Conservation (phyloP, 1,284 basidiomycete genomes). For the Cerrena zonata region DNA sequence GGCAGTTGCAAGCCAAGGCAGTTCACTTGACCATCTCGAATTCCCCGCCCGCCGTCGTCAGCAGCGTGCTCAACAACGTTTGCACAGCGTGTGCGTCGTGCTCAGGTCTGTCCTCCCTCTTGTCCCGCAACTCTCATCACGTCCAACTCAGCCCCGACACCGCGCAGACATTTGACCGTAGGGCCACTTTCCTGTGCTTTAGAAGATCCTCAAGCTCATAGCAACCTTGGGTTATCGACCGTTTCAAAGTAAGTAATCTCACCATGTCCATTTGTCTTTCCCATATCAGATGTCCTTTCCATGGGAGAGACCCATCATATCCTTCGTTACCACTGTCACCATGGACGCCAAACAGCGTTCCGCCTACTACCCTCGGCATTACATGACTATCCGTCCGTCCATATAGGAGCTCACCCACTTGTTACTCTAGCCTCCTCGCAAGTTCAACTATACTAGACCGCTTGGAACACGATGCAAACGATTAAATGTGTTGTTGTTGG, state of each 20-base stretch:
- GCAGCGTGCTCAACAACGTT: constrained; percentile 15
- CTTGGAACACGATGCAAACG: constrained; percentile 71
- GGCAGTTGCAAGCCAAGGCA: constrained; percentile 18
- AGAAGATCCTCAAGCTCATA: constrained; percentile 2
- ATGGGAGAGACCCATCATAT: background rate
- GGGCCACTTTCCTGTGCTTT: background rate
- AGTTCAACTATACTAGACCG: constrained; percentile 20
- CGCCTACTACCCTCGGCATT: background rate
- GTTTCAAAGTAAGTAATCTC: background rate
- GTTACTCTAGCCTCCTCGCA: background rate
- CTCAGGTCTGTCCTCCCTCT: constrained; percentile 12
- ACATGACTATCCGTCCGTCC: background rate
- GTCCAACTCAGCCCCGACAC: background rate
- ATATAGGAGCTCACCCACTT: background rate
- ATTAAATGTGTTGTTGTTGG: constrained; percentile 99
- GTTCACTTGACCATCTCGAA: constrained; percentile 12
- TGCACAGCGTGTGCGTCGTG: constrained; percentile 10
- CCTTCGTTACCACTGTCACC: background rate
- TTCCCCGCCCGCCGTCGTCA: constrained; percentile 14
- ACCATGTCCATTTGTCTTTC: background rate
- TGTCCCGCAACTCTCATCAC: background rate
- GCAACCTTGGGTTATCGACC: constrained; percentile 1
- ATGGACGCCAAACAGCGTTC: background rate
- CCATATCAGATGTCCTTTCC: background rate
- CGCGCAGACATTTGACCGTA: constrained; percentile 1